Conservation (phyloP, 495 filamentous ascomycete genomes). For the Xylaria intraflava region DNA sequence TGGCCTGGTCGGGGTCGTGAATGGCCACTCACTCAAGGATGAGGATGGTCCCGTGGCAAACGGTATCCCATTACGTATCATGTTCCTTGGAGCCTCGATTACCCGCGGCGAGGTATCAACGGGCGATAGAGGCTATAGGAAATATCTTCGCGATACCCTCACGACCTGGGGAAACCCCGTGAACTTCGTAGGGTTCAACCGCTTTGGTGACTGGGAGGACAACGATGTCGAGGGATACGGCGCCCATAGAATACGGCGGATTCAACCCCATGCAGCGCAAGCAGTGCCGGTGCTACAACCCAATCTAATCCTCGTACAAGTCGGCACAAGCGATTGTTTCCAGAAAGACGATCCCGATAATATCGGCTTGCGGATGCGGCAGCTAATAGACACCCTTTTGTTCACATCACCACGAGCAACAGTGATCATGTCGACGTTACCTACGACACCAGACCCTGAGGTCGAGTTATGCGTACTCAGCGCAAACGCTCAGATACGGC, state of each 20-base stretch:
- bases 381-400: constrained; percentile 19
- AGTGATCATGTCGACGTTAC: constrained; percentile 19
- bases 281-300: constrained; percentile 21
- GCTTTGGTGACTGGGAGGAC: constrained; percentile 24
- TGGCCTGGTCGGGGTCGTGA: constrained; percentile 2
- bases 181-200: constrained; percentile 27
- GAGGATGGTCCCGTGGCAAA: constrained; percentile 12
- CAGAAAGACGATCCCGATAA: constrained; percentile 21
- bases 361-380: constrained; percentile 21
- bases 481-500: constrained; percentile 25
- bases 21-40: not conserved
- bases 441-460: constrained; percentile 18
- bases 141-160: constrained; percentile 22
- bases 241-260: constrained; percentile 19
- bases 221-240: constrained; percentile 26
- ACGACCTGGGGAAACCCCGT: constrained; percentile 19
- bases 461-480: constrained; percentile 27
- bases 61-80: constrained; percentile 20
- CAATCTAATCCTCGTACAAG: constrained; percentile 25
- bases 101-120: constrained; percentile 25
- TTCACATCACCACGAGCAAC: constrained; percentile 19
- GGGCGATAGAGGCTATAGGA: constrained; percentile 23
- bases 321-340: constrained; percentile 27
- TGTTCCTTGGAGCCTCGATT: constrained; percentile 25
- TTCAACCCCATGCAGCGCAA: constrained; percentile 16